A percentile compares a stretch with the other conserved stretches of the same genome.
Evolutionary conservation across 805 yeast genomes (phyloP).

Genomic region (Clavispora phyllophila): DNA sequence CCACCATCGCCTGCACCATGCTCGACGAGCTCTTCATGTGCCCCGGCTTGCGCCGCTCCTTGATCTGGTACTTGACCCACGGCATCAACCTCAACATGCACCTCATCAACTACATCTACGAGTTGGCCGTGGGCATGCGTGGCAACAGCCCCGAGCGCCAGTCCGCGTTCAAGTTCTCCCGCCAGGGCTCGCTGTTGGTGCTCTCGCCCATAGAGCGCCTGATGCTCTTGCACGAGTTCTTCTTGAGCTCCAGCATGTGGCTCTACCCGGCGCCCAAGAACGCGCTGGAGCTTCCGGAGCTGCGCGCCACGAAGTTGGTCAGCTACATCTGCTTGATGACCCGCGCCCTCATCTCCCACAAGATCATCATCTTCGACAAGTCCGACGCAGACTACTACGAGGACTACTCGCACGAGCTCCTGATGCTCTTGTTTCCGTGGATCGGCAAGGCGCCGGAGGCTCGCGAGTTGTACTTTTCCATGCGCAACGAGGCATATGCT

Average conservation of each 20-base stretch:
- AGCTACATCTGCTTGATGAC: conserved; percentile 61
- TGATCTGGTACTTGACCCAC: conserved; percentile 67
- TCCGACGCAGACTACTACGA: conserved; percentile 26
- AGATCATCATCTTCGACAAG: conserved; percentile 40
- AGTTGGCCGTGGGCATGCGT: conserved; percentile 51
- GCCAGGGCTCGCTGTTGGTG: conserved; percentile 46
- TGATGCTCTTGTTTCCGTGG: conserved; percentile 59
- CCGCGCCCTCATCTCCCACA: conserved; percentile 42
- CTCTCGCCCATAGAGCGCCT: conserved; percentile 57
- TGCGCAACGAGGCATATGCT: conserved; percentile 15
- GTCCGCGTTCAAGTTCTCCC: conserved; percentile 41
- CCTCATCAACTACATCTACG: conserved; percentile 59
- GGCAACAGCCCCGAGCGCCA: conserved; percentile 32
- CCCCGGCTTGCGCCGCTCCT: conserved; percentile 53
- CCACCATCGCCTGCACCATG: conserved; percentile 47
- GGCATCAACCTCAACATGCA: conserved; percentile 47
- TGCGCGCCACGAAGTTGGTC: conserved; percentile 37
- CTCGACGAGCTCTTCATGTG: conserved; percentile 72
- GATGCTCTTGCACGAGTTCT: conserved; percentile 67
- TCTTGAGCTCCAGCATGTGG: conserved; percentile 44
- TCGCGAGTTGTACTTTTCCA: conserved; percentile 46
- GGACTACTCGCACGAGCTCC: conserved; percentile 57
- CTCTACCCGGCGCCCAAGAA: conserved; percentile 8
- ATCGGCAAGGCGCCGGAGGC: conserved; percentile 61
- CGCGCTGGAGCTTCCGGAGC: conserved; percentile 5